Conservation (phyloP, 805 yeast species). For the Ogataea salicorniae region DNA sequence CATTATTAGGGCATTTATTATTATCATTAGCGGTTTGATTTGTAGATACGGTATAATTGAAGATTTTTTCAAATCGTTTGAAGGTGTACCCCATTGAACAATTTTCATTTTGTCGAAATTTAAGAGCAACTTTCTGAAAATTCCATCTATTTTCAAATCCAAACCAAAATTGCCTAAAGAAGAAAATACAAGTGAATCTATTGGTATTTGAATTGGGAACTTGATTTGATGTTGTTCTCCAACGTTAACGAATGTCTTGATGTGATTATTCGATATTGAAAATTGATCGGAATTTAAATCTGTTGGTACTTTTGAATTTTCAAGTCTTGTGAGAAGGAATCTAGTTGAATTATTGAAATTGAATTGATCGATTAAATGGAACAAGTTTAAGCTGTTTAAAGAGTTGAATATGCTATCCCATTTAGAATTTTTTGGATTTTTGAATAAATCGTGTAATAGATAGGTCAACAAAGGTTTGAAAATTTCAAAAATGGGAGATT, state of each 20-base stretch:
- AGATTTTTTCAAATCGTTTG: not conserved
- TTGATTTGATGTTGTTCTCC: conserved; percentile 8
- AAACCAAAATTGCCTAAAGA: conserved; percentile 25
- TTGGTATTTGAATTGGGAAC: conserved; percentile 30
- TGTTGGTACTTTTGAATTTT: conserved; percentile 9
- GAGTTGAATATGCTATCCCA: conserved; percentile 12
- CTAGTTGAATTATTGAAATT: conserved; percentile 12
- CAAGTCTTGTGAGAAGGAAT: conserved; percentile 20
- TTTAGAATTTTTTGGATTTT: conserved; percentile 4
- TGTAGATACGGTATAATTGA: conserved; percentile 18
- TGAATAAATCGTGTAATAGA: conserved; percentile 39
- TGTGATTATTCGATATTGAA: conserved; percentile 14
- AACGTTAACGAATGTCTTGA: conserved; percentile 19
- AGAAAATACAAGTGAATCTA: conserved; percentile 24
- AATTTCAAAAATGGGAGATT: conserved; percentile 38
- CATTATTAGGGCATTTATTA: conserved; percentile 44
- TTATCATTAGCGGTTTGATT: conserved; percentile 31
- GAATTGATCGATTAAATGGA: conserved; percentile 24
- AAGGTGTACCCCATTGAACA: not conserved
- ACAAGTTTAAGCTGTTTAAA: conserved; percentile 19
- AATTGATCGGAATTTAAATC: conserved; percentile 8
- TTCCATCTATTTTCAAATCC: conserved; percentile 26
- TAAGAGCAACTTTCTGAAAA: conserved; percentile 18
- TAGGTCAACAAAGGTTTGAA: conserved; percentile 45
- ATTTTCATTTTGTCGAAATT: conserved; percentile 6